Conservation (phyloP, 2,329 filamentous ascomycete species). For the Alternaria arbusti region DNA sequence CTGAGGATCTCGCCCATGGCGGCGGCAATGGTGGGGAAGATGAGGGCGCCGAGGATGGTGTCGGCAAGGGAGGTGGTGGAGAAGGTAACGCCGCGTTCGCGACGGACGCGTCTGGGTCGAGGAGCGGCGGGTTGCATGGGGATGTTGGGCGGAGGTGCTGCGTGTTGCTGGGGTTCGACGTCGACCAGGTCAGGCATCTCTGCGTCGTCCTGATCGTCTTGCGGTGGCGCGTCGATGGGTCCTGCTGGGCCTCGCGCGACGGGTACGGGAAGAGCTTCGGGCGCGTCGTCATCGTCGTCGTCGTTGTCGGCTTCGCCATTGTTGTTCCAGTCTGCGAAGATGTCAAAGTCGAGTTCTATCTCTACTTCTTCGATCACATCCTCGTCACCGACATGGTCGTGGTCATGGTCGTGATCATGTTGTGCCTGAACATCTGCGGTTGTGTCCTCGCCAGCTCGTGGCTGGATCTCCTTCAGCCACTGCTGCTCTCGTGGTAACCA, state of each 20-base stretch:
- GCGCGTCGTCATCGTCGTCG: slow-evolving; percentile 46
- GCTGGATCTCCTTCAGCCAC: slow-evolving; percentile 69
- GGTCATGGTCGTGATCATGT: slow-evolving; percentile 23
- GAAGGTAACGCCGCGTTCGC: slow-evolving; percentile 58
- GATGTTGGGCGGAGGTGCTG: slow-evolving; percentile 39
- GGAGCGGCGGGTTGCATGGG: slow-evolving; percentile 27
- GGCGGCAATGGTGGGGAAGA: slow-evolving; percentile 83
- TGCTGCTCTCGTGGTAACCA: slow-evolving; percentile 64
- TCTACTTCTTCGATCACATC: slow-evolving; percentile 59
- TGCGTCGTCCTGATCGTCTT: slow-evolving; percentile 32
- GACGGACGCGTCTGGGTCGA: slow-evolving; percentile 41
- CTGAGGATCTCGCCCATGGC: slow-evolving; percentile 78
- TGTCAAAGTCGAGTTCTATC: slow-evolving; percentile 44
- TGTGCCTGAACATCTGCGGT: slow-evolving; percentile 23
- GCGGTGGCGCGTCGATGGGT: slow-evolving; percentile 44
- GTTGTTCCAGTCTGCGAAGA: slow-evolving; percentile 56
- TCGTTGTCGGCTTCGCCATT: slow-evolving; percentile 44
- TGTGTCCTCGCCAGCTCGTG: slow-evolving; percentile 53
- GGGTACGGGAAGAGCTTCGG: slow-evolving; percentile 40
- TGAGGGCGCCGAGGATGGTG: slow-evolving; percentile 70
- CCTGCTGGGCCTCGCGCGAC: slow-evolving; percentile 33
- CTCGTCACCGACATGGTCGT: slow-evolving; percentile 48
- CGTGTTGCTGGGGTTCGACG: slow-evolving; percentile 21
- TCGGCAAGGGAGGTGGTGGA: slow-evolving; percentile 63
- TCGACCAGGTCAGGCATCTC: slow-evolving; percentile 13